phyloP scores from a whole-genome alignment of 306 rosid genomes.

The Hylodesmum podocarpum region DNA sequence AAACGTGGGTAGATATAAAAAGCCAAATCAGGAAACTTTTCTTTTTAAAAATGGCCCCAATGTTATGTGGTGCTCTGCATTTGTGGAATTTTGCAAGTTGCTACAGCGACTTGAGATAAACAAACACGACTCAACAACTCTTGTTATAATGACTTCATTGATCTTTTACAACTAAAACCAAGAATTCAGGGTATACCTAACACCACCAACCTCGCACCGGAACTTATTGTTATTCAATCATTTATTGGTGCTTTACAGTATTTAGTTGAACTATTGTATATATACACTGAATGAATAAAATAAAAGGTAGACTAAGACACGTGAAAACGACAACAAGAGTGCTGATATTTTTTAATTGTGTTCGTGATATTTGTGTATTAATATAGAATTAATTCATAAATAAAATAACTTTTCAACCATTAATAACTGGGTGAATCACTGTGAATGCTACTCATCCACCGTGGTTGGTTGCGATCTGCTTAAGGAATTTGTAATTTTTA shows the following conservation, averaged over 20 bases:
- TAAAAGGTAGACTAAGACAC: background rate
- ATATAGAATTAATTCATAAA: background rate
- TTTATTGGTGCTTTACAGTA: no score
- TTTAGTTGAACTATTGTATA: background rate
- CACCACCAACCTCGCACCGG: conserved; percentile 1
- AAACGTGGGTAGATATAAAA: background rate
- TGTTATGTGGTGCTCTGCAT: background rate
- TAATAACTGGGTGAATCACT: background rate
- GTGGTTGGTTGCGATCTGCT: background rate
- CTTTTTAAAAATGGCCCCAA: background rate
- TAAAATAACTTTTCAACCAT: background rate
- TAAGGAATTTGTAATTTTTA: background rate
- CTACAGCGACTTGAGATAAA: background rate
- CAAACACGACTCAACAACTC: conserved; percentile 17
- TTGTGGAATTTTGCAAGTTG: conserved; percentile 8
- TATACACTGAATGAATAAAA: background rate
- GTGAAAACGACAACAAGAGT: background rate
- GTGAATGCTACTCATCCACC: background rate
- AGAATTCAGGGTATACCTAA: conserved; percentile 23
- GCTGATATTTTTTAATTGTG: background rate
- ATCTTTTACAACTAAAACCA: conserved; percentile 8
- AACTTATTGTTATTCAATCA: background rate
- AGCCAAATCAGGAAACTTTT: background rate
- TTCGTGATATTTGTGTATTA: background rate
- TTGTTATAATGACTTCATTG: no score